Evolutionary conservation across 192 early-diverging fungal genomes (phyloP).

Genomic region (Ambispora gerdemannii): DNA sequence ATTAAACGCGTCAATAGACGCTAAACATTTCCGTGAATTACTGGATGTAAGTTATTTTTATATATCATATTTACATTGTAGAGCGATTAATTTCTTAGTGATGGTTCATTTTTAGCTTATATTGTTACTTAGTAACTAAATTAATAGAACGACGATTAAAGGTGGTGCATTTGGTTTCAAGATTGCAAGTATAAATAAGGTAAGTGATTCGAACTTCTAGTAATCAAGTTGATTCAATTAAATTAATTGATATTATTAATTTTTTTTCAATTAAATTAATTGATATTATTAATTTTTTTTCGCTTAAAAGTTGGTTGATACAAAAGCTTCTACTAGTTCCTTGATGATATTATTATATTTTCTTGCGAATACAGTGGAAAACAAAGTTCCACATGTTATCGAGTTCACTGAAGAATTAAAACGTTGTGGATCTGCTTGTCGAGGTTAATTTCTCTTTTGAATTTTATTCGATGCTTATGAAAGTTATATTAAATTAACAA

Average conservation of each 20-base stretch:
- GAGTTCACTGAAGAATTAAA: conserved; percentile 66
- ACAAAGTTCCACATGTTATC: conserved; percentile 58
- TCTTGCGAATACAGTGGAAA: conserved; percentile 64
- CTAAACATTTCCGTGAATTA: conserved; percentile 67
- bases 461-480: not conserved
- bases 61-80: too few species aligned
- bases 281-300: not conserved
- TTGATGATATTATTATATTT: conserved; percentile 77
- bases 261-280: not conserved
- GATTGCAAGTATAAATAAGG: conserved; percentile 80
- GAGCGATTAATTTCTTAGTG: too few species aligned
- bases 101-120: conserved; percentile 56
- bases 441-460: conserved; percentile 43
- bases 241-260: too few species aligned
- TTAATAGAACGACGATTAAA: conserved; percentile 74
- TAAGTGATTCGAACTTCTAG: too few species aligned
- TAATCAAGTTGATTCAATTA: too few species aligned
- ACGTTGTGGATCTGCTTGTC: conserved; percentile 65
- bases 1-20: conserved; percentile 63
- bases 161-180: conserved; percentile 86
- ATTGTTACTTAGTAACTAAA: conserved; percentile 77
- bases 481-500: not conserved
- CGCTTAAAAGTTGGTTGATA: conserved; percentile 66
- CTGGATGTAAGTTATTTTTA: conserved; percentile 50
- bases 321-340: conserved; percentile 68